Evolutionary conservation across 768 basidiomycete genomes (phyloP).

Genomic region (Naganishia onofrii): DNA sequence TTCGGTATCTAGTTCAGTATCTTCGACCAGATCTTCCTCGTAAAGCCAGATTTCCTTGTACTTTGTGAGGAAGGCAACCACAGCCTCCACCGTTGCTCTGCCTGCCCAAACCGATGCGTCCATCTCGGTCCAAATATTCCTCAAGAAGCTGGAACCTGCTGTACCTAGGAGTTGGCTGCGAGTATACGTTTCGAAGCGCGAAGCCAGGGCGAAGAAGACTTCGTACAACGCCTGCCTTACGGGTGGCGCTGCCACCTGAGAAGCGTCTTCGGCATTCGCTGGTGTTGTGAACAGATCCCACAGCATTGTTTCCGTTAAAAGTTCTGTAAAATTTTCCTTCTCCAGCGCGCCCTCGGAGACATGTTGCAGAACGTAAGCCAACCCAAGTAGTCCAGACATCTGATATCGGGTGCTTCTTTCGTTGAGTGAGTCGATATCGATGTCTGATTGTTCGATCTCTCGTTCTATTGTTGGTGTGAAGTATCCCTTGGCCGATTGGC

Average conservation of each 20-base stretch:
- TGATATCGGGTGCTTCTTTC: slow-evolving; percentile 36
- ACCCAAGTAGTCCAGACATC: slow-evolving; percentile 45
- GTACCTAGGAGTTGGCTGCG: slow-evolving; percentile 15
- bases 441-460: slow-evolving; percentile 35
- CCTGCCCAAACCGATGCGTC: slow-evolving; percentile 64
- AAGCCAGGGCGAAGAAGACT: slow-evolving; percentile 50
- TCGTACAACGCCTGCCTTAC: slow-evolving; percentile 72
- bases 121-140: slow-evolving; percentile 69
- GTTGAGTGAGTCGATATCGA: slow-evolving; percentile 20
- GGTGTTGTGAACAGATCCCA: slow-evolving; percentile 28
- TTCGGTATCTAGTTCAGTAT: slow-evolving; percentile 37
- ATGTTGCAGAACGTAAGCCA: slow-evolving; percentile 43
- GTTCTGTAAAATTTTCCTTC: background rate
- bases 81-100: slow-evolving; percentile 21
- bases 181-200: background rate
- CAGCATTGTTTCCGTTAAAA: background rate
- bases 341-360: background rate
- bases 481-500: slow-evolving; percentile 16
- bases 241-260: slow-evolving; percentile 56
- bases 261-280: background rate
- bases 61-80: slow-evolving; percentile 54
- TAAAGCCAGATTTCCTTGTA: slow-evolving; percentile 67
- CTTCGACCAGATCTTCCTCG: slow-evolving; percentile 35
- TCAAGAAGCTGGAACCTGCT: slow-evolving; percentile 57
- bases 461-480: slow-evolving; percentile 25